Conservation (phyloP, 495 filamentous ascomycete species). For the Daldinia caldariorum region DNA sequence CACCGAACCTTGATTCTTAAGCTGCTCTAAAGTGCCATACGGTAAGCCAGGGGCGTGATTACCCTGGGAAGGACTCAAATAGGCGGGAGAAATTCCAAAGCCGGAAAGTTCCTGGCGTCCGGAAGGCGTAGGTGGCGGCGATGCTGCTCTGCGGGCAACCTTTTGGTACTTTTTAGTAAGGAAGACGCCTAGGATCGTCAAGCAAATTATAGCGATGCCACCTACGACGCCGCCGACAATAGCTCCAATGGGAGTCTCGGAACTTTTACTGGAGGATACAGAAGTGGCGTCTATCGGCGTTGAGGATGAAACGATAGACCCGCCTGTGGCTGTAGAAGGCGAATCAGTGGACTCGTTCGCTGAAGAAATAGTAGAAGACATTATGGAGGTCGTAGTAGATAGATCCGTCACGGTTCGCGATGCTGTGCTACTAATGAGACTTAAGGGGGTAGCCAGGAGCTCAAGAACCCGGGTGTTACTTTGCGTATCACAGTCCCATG, state of each 20-base stretch:
- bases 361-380: conserved; percentile 7
- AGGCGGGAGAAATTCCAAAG: neutral
- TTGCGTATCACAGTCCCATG: conserved; percentile 34
- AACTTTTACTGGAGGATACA: conserved; percentile 9
- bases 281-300: conserved; percentile 2
- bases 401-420: conserved; percentile 11
- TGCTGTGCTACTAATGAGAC: conserved; percentile 21
- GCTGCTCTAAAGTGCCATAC: conserved; percentile 5
- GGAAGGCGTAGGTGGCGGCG: conserved; percentile 7
- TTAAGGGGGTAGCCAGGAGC: conserved; percentile 34
- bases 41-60: conserved; percentile 11
- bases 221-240: conserved; percentile 37
- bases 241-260: conserved; percentile 24
- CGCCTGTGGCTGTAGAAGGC: conserved; percentile 5
- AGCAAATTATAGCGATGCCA: conserved; percentile 26
- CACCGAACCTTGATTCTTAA: conserved; percentile 19
- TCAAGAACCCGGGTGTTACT: conserved; percentile 27
- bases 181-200: conserved; percentile 28
- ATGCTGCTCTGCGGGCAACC: neutral
- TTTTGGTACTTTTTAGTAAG: conserved; percentile 28
- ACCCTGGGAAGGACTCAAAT: conserved; percentile 7
- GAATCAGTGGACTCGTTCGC: neutral
- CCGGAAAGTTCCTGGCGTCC: conserved; percentile 32
- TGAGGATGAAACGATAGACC: conserved; percentile 10
- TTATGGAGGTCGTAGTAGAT: neutral